Percentiles rank a stretch among this genome's conserved stretches.
These are phyloP conservation scores for Scedosporium dehoogii DNA, from an alignment of 2,329 filamentous ascomycete genomes.

Conservation along the genomic window DNA sequence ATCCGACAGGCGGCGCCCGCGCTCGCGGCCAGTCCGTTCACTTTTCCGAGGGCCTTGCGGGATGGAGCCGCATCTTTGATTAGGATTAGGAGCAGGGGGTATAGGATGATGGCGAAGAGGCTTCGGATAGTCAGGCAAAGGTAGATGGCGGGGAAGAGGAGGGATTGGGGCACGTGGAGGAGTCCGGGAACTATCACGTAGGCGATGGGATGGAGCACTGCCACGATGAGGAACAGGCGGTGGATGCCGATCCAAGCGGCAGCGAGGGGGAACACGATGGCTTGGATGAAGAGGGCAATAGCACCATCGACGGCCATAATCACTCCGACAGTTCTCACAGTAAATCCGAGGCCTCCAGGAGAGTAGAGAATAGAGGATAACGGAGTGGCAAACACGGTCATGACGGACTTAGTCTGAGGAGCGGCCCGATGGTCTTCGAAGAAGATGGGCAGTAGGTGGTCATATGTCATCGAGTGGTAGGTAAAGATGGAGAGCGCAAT, in stretches of 20 bases:
- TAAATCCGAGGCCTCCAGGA: conserved; percentile 53
- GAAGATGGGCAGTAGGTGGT: conserved; percentile 86
- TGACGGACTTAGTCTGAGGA: conserved; percentile 14
- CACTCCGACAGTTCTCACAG: conserved; percentile 51
- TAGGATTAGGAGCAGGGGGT: conserved; percentile 55
- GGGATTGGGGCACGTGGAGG: conserved; percentile 39
- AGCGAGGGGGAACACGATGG: conserved; percentile 49
- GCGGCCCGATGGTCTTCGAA: conserved; percentile 61
- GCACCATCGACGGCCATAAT: conserved; percentile 49
- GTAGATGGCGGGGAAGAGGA: conserved; percentile 50
- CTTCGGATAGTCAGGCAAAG: conserved; percentile 47
- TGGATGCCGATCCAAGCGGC: conserved; percentile 50
- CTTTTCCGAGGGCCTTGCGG: conserved; percentile 46
- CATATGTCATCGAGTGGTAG: conserved; percentile 92
- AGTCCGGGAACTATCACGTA: conserved; percentile 52
- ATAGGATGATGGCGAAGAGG: conserved; percentile 52
- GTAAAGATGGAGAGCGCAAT: conserved; percentile 83
- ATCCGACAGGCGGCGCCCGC: conserved; percentile 59
- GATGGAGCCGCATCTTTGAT: conserved; percentile 57
- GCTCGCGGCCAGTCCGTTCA: conserved; percentile 57
- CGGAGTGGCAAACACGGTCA: conserved; percentile 6
- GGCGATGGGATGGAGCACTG: conserved; percentile 49
- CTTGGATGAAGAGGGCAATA: conserved; percentile 50
- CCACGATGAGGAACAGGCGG: conserved; percentile 47
- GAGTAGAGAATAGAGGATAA: conserved; percentile 39